Evolutionary conservation across 2,329 filamentous ascomycete species (phyloP).

Genomic region (Curvularia spicifera): DNA sequence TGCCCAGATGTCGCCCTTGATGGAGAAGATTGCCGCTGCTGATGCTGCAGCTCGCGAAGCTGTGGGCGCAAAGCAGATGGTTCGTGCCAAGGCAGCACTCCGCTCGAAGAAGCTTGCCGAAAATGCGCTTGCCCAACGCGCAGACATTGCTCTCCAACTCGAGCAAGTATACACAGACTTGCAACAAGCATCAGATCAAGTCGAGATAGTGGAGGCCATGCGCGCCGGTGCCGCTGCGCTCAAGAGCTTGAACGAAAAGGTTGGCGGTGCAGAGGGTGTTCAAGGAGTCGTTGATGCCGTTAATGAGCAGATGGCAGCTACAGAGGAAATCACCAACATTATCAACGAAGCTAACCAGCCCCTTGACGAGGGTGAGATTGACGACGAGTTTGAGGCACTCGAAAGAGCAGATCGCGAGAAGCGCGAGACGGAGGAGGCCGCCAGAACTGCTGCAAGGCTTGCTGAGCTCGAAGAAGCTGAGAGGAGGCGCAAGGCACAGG

Average conservation of each 20-base stretch:
- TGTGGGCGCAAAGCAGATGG: conserved; percentile 73
- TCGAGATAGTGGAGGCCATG: conserved; percentile 84
- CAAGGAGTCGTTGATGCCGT: conserved; percentile 77
- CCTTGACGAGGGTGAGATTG: conserved; percentile 82
- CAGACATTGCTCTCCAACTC: conserved; percentile 77
- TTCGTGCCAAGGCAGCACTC: conserved; percentile 77
- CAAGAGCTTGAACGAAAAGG: conserved; percentile 72
- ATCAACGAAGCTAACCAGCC: conserved; percentile 65
- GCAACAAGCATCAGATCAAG: conserved; percentile 82
- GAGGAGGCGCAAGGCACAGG: conserved; percentile 32
- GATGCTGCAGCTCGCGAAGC: conserved; percentile 69
- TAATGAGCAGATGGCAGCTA: conserved; percentile 74
- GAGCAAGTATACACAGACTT: conserved; percentile 84
- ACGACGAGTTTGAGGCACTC: conserved; percentile 83
- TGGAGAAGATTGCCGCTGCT: conserved; percentile 58
- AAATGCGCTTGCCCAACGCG: conserved; percentile 71
- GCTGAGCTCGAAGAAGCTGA: conserved; percentile 45
- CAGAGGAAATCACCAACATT: conserved; percentile 79
- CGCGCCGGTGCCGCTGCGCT: conserved; percentile 77
- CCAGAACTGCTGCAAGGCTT: conserved; percentile 53
- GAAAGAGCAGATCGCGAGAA: conserved; percentile 77
- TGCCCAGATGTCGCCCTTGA: conserved; percentile 70
- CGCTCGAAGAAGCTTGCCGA: conserved; percentile 84
- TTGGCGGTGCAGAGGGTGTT: conserved; percentile 78
- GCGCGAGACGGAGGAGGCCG: conserved; percentile 68